Base-by-base conservation (phyloP, 768 basidiomycete species). In the Naganishia randhawae region DNA sequence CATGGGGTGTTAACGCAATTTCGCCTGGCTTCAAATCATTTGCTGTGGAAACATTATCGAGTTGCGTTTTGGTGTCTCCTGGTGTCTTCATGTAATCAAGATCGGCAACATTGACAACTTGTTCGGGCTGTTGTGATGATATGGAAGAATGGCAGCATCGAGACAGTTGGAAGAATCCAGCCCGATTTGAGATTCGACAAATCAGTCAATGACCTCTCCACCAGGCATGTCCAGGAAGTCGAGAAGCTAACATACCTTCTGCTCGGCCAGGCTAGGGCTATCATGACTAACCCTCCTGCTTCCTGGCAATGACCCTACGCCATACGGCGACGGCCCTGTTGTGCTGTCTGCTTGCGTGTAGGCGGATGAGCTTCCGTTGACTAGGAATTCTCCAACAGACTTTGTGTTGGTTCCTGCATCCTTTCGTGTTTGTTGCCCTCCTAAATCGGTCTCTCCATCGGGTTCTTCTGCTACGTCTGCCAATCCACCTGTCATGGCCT, bases 391-490 rank as follows among this genome's bases (percentile, higher is more conserved):
- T 42, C 57, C 57, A 25, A 22, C 39, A 14, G 16, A 3, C 32
- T 25, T 27, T 33, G 9, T 37, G 14, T 19, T 25, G 4, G 41
- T 2, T 25, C 25, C 22, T n/a, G 35, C 22, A n/a, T 5, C 11
- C 57, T 61, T 35, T 61, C 7, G 57, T 19, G 32, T 25, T 29
- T 57, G 39, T 25, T 61, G 53, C 17, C 29, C 35, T 17, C 66
- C 53, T 67, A 67, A 51, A 29, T 67, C 66, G n/a, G 66, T 54
- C 35, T 67, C 57, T n/a, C 57, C 57, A 29, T 61, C 66, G 32
- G 66, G 39, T 45, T 67, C 66, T 67, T 67, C 66, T 17, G 66
- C 54, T 37, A 67, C 66, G 45, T 67, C 66, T 45, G 53, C 66
- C 35, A 67, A 22, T 50, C 50, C 65, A 29, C 33, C 31, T 16